phyloP scores from a whole-genome alignment of 148 eudicot genomes.

The Hydrangea macrophylla region DNA sequence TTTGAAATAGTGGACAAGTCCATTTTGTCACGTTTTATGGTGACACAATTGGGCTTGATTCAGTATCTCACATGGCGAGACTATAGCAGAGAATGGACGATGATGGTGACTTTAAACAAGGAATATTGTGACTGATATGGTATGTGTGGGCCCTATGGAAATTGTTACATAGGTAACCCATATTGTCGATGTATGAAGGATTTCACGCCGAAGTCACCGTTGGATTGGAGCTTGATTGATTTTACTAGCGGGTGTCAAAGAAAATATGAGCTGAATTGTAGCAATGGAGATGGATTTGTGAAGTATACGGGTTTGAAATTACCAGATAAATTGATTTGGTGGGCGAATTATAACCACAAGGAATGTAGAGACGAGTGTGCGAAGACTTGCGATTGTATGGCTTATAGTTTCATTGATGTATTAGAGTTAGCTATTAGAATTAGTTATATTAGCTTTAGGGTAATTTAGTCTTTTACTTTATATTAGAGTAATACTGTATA shows the following conservation, averaged over 20 bases:
- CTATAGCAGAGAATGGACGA: background rate
- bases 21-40: background rate
- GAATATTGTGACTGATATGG: constrained; percentile 22
- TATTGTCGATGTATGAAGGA: constrained; percentile 26
- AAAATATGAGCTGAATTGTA: constrained; percentile 14
- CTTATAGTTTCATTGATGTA: constrained; percentile 19
- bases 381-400: constrained; percentile 27
- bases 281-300: constrained; percentile 29
- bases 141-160: constrained; percentile 25
- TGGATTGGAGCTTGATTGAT: constrained; percentile 2
- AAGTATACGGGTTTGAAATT: constrained; percentile 14
- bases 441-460: too few relatives aligned
- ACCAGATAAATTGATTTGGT: constrained; percentile 20
- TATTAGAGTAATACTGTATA: too few relatives aligned
- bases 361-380: constrained; percentile 19
- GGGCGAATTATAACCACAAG: constrained; percentile 1
- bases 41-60: constrained; percentile 4
- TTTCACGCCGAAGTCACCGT: constrained; percentile 18
- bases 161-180: constrained; percentile 7
- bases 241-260: constrained; percentile 14
- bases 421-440: too few relatives aligned
- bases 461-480: too few relatives aligned
- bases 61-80: constrained; percentile 14
- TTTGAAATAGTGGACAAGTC: constrained; percentile 3
- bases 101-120: constrained; percentile 9